Evolutionary conservation across 2,329 filamentous ascomycete species (phyloP).

Genomic region (Aureobasidium leucospermi): DNA sequence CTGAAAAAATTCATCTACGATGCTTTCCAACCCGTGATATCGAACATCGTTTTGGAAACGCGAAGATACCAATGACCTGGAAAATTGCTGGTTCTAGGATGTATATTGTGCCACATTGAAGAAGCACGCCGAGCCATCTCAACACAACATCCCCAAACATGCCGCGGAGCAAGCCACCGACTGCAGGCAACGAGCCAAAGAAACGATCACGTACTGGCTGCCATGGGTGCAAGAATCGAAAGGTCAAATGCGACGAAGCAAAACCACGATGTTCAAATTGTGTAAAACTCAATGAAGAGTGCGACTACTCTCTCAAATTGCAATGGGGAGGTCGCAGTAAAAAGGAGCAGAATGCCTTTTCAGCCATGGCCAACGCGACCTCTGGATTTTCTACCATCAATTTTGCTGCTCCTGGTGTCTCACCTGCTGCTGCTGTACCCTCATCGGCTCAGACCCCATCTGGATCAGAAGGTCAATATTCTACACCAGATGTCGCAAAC

Average conservation of each 20-base stretch:
- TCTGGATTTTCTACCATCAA: background rate
- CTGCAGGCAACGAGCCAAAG: slow-evolving; percentile 52
- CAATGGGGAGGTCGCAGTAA: slow-evolving; percentile 72
- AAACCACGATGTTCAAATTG: slow-evolving; percentile 68
- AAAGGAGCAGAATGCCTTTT: slow-evolving; percentile 35
- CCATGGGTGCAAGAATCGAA: slow-evolving; percentile 72
- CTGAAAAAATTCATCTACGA: background rate
- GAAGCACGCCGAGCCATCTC: background rate
- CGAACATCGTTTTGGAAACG: background rate
- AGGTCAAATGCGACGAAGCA: slow-evolving; percentile 75
- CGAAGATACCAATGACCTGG: too few relatives aligned
- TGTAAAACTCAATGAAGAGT: slow-evolving; percentile 61
- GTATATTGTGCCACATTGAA: background rate
- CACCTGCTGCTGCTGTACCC: background rate
- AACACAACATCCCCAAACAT: slow-evolving; percentile 30
- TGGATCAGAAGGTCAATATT: background rate
- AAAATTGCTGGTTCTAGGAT: background rate
- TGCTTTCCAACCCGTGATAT: background rate
- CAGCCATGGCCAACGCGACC: background rate
- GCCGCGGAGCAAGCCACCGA: slow-evolving; percentile 60
- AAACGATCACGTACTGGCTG: slow-evolving; percentile 61
- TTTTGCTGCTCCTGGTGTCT: background rate
- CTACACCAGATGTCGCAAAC: background rate
- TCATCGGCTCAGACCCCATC: background rate
- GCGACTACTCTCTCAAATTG: slow-evolving; percentile 73